phyloP scores from a whole-genome alignment of 371 early-diverging fungal species.

The Mucor circinelloides region DNA sequence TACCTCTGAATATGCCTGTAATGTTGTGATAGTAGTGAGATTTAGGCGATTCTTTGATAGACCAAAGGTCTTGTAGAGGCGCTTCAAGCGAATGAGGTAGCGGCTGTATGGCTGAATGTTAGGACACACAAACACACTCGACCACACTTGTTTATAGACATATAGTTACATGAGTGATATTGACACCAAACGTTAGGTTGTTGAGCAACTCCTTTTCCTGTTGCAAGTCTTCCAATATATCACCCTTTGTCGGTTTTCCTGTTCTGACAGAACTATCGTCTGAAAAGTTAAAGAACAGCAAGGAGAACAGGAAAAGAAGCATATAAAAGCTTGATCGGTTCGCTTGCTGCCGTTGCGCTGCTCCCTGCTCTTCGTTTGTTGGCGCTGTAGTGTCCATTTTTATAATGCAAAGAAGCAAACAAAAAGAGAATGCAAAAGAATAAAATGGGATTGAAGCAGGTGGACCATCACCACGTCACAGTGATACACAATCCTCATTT shows the following conservation, averaged over 20 bases:
- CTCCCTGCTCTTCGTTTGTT: conserved; percentile 26
- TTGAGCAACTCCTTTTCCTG: conserved; percentile 42
- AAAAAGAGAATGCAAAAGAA: background rate
- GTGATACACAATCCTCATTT: background rate
- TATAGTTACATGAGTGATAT: conserved; percentile 49
- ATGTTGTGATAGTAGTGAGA: conserved; percentile 64
- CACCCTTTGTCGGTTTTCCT: conserved; percentile 36
- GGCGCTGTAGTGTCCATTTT: conserved; percentile 10
- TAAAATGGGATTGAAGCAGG: background rate
- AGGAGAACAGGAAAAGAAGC: conserved; percentile 45
- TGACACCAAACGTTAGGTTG: conserved; percentile 59
- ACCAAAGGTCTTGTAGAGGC: conserved; percentile 36
- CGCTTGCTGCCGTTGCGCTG: conserved; percentile 38
- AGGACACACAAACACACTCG: background rate
- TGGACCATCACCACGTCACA: background rate
- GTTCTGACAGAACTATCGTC: conserved; percentile 39
- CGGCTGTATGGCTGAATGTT: conserved; percentile 32
- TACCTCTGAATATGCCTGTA: conserved; percentile 67
- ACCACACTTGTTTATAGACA: background rate
- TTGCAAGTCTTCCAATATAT: conserved; percentile 36
- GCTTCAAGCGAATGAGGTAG: conserved; percentile 35
- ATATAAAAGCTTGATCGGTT: conserved; percentile 52
- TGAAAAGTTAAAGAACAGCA: conserved; percentile 47
- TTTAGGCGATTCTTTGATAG: conserved; percentile 24
- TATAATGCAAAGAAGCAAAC: background rate